A percentile compares a stretch with the other conserved stretches of the same genome.
phyloP scores from a whole-genome alignment of 1,284 basidiomycete species.

The Cryptococcus sp. region DNA sequence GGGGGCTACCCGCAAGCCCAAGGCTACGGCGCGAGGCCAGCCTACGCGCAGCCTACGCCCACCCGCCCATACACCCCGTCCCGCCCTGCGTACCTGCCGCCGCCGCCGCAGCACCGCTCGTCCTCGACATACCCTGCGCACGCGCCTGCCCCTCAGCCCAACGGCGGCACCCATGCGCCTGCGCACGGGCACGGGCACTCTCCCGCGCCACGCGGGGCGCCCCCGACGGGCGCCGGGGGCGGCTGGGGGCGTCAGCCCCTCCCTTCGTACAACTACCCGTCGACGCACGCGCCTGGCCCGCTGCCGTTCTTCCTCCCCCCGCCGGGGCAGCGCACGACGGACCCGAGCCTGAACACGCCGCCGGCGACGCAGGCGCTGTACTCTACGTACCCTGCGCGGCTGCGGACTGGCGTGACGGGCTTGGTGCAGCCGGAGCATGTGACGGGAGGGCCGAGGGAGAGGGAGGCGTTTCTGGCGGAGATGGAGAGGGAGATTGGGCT shows the following conservation, averaged over 20 bases:
- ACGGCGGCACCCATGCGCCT: not conserved
- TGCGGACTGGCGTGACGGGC: conserved; percentile 85
- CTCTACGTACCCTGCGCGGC: conserved; percentile 83
- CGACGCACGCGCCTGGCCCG: conserved; percentile 32
- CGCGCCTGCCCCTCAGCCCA: too few species aligned
- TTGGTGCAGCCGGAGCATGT: conserved; percentile 80
- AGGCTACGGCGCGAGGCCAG: too few species aligned
- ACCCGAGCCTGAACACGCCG: conserved; percentile 31
- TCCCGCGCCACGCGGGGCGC: not conserved
- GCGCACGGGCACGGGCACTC: not conserved
- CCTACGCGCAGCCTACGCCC: too few species aligned
- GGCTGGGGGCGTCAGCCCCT: conserved; percentile 9
- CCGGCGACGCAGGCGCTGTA: conserved; percentile 63
- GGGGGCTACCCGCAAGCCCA: too few species aligned
- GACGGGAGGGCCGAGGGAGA: conserved; percentile 50
- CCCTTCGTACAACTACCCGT: conserved; percentile 21
- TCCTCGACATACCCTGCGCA: too few species aligned
- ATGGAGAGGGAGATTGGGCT: conserved; percentile 32
- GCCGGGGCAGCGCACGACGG: conserved; percentile 39
- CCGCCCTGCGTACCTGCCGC: too few species aligned
- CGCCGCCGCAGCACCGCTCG: too few species aligned
- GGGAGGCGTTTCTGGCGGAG: conserved; percentile 40
- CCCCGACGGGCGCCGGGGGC: too few species aligned
- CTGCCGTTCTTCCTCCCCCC: conserved; percentile 42
- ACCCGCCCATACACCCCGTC: too few species aligned